Evolutionary conservation across 306 rosid genomes (phyloP), one percentile per base, ranked within the genome.

Genomic region (Vicia faba): DNA sequence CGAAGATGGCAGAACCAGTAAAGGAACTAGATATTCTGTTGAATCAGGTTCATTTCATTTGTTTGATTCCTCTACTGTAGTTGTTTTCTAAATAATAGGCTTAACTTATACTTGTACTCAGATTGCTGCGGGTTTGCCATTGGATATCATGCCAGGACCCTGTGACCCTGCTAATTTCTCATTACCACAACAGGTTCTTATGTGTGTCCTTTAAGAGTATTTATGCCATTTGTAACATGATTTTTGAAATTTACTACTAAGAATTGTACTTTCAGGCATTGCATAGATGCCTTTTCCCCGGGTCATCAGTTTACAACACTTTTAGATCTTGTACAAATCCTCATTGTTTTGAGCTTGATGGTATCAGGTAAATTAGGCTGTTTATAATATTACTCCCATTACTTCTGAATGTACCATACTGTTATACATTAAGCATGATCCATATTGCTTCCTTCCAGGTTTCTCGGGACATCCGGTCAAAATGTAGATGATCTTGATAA

Each of bases 81-180:
- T 66, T 40, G 38, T 46, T 64, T 66, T 69, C 23, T 43, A 64
- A 61, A 68, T 40, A 41, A 75, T 28, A 53, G 72, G 71, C 75
- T 75, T 78, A 81, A 36, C 64, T 69, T 73, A 69, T 61, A 61
- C 70, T 29, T 75, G 11, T 80, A 53, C 71, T 70, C 76, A 92
- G 98, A 82, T 92, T 73, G 82, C 86, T 61, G 96, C 88, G 43
- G 86, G 90, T 68, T 74, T 93, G 84, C 83, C 96, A 57, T 50
- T 93, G 70, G 98, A 93, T 82, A 88, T 93, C 84, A 93, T 93
- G 97, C 98, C 98, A 11, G 98, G 98, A 72, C 78, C 89, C 19
- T 64, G 71, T 60, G 98, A 93, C 74, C 98, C 98, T 26, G 85
- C 98, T 14, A 93, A 88, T 73, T 90, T 82, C 80, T 43, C 96